Conservation (phyloP, 345 rosid species). For the Pseudoturritis turrita region DNA sequence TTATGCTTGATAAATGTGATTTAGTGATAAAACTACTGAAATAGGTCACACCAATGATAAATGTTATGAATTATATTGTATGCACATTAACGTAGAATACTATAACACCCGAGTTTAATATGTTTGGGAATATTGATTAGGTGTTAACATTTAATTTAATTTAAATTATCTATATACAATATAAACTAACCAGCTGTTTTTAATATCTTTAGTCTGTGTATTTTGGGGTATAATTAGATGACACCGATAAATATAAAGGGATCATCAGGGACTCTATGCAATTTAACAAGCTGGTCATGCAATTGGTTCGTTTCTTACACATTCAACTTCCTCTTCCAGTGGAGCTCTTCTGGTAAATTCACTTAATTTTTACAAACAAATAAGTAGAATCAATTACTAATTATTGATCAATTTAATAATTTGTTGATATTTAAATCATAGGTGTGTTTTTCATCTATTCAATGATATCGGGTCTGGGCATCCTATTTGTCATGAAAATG, state of each 20-base stretch:
- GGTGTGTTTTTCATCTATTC: constrained; percentile 72
- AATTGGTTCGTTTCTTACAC: constrained; percentile 71
- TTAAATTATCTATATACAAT: neutral
- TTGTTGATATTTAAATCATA: constrained; percentile 9
- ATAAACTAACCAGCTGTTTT: neutral
- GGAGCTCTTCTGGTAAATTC: constrained; percentile 30
- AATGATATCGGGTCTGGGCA: constrained; percentile 49
- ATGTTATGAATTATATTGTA: neutral
- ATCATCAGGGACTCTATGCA: constrained; percentile 80
- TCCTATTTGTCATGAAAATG: constrained; percentile 60
- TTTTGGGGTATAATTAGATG: constrained; percentile 37
- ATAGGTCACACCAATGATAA: neutral
- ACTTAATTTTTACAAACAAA: neutral
- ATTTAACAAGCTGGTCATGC: constrained; percentile 71
- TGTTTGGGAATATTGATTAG: neutral
- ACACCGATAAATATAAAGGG: constrained; percentile 84
- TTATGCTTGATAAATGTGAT: no score
- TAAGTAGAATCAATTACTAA: neutral
- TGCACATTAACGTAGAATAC: neutral
- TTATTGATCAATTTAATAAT: neutral
- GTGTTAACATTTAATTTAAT: neutral
- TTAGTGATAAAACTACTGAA: no score
- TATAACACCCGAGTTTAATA: no score
- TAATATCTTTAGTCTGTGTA: neutral
- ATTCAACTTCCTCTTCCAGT: constrained; percentile 50